These are phyloP conservation scores for Aspergillus diversus DNA, from an alignment of 495 filamentous ascomycete species.

Conservation along the genomic window DNA sequence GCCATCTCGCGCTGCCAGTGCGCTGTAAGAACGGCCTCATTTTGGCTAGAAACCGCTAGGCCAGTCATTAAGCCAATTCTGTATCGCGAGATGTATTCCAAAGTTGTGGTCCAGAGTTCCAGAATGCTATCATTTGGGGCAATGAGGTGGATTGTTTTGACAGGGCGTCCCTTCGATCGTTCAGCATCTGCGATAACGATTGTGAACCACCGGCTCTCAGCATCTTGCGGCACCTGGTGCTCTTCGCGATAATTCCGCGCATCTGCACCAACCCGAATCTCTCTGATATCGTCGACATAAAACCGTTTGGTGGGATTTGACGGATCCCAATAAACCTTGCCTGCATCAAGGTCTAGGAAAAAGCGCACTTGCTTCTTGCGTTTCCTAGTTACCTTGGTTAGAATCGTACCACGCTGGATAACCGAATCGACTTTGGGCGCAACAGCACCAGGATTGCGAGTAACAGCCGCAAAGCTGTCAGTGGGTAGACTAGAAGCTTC, in stretches of 20 bases:
- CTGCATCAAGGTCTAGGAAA: slow-evolving; percentile 75
- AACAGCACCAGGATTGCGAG: slow-evolving; percentile 47
- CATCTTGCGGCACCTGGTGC: slow-evolving; percentile 63
- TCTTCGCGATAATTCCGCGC: slow-evolving; percentile 89
- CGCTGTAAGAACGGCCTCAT: slow-evolving; percentile 75
- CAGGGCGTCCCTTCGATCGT: slow-evolving; percentile 65
- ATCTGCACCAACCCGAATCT: slow-evolving; percentile 83
- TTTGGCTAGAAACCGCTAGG: slow-evolving; percentile 69
- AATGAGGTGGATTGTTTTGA: slow-evolving; percentile 83
- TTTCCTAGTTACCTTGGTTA: slow-evolving; percentile 84
- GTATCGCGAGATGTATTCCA: slow-evolving; percentile 78
- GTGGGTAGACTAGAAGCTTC: slow-evolving; percentile 46
- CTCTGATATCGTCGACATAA: slow-evolving; percentile 92
- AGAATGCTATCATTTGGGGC: slow-evolving; percentile 70
- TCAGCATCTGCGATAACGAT: slow-evolving; percentile 77
- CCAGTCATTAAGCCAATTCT: slow-evolving; percentile 88
- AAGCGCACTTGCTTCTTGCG: slow-evolving; percentile 74
- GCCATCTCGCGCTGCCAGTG: slow-evolving; percentile 91
- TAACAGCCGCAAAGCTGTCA: slow-evolving; percentile 37
- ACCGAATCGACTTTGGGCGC: slow-evolving; percentile 72
- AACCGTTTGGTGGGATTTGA: slow-evolving; percentile 78
- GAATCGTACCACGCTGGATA: slow-evolving; percentile 72
- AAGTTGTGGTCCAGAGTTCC: slow-evolving; percentile 75
- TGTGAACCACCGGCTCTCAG: slow-evolving; percentile 78
- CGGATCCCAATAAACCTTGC: slow-evolving; percentile 86